phyloP scores from a whole-genome alignment of 495 filamentous ascomycete species.

The Aspergillus ellipticus region DNA sequence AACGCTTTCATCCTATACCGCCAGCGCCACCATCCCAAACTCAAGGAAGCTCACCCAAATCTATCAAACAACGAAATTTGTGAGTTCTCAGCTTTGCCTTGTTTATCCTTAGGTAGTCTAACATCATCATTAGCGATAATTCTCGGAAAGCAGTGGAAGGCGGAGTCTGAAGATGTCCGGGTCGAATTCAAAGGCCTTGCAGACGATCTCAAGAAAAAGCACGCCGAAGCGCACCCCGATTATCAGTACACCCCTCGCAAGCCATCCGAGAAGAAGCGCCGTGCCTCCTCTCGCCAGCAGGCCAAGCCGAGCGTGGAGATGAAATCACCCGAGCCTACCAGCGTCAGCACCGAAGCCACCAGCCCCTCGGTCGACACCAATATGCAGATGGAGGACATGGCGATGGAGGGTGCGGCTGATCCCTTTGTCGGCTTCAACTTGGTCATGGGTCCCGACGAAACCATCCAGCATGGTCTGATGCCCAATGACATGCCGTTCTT shows the following conservation, averaged over 20 bases:
- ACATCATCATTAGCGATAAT: slow-evolving; percentile 35
- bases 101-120: slow-evolving; percentile 10
- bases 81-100: slow-evolving; percentile 25
- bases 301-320: slow-evolving; percentile 3
- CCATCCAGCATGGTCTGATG: not conserved
- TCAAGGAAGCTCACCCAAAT: slow-evolving; percentile 35
- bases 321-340: not conserved
- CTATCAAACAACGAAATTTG: slow-evolving; percentile 46
- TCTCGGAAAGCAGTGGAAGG: slow-evolving; percentile 42
- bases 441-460: not conserved
- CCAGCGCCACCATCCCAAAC: slow-evolving; percentile 30
- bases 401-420: not conserved
- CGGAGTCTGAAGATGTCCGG: slow-evolving; percentile 30
- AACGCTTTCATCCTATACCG: slow-evolving; percentile 49
- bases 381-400: slow-evolving; percentile 1
- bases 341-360: not conserved
- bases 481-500: not conserved
- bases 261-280: slow-evolving; percentile 44
- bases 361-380: not conserved
- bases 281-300: slow-evolving; percentile 18
- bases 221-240: slow-evolving; percentile 39
- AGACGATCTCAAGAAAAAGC: slow-evolving; percentile 35
- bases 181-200: slow-evolving; percentile 32
- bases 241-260: slow-evolving; percentile 50
- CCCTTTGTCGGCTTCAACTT: not conserved